Base-by-base conservation (phyloP, 1,284 basidiomycete species). In the Cryptococcus deneoformans region DNA sequence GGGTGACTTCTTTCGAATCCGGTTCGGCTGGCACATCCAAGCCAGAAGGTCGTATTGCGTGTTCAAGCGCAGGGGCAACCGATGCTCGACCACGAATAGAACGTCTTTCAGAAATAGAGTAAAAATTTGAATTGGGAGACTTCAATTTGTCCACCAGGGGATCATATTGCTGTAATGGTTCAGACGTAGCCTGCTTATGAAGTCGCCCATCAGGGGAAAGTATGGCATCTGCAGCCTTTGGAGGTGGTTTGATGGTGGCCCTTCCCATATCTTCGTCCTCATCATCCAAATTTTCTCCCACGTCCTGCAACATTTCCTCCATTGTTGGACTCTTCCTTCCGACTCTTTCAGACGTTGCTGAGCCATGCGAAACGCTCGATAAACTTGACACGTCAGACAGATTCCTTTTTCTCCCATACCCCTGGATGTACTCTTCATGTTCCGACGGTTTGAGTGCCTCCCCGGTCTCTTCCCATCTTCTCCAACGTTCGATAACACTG, bases 401-500 rank as follows among this genome's bases (percentile, higher is more conserved):
- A 24, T 52, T 56, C 35, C 60, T 20, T 53, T 36, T 40, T 46
- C 46, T 47, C 34, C 46, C 46, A 47, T 47, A 47, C 9, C 46
- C 46, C 34, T 47, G 46, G 20, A 47, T 35, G 34, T 34, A 47
- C 24, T 47, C 46, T 47, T 47, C 46, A 47, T 47, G 46, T 12
- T 47, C 24, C 14, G 46, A 34, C 8, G 46, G 46, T 29, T 2
- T 24, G 20, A 47, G 10, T 12, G 29, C 53, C n/a, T 52, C 50
- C 11, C 45, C 46, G 37, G 50, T 61, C 35, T 59, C 59, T 46
- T 67, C 66, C 64, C 65, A 66, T 37, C 58, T 53, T 39, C 58
- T 62, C 62, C 66, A 67, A 11, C 58, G 53, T n/a, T 62, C 64
- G 20, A 54, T 43, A 3, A 56, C 54, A 38, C 67, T 72, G 35